phyloP scores from a whole-genome alignment of 2,329 filamentous ascomycete genomes.

The Ophiostoma fasciatum region DNA sequence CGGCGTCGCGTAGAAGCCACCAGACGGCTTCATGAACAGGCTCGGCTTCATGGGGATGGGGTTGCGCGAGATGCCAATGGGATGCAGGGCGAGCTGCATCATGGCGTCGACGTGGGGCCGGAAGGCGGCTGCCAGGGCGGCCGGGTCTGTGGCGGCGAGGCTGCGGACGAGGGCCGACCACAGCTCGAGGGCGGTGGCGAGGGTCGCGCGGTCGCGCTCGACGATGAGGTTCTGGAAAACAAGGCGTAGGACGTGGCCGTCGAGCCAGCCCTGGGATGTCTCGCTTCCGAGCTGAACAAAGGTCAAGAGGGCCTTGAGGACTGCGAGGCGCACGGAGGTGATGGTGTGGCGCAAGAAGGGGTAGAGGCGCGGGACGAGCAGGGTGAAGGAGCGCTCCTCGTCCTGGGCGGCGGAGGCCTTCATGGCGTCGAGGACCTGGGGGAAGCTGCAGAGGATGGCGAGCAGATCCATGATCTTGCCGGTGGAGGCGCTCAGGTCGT shows the following conservation, averaged over 20 bases:
- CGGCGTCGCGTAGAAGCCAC: constrained; percentile 55
- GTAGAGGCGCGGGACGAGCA: constrained; percentile 84
- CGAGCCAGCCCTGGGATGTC: constrained; percentile 78
- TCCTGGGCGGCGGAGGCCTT: constrained; percentile 73
- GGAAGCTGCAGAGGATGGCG: constrained; percentile 89
- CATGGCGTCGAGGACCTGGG: constrained; percentile 86
- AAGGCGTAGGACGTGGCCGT: constrained; percentile 72
- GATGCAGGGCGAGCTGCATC: constrained; percentile 72
- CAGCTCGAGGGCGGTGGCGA: constrained; percentile 71
- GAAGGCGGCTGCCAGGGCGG: constrained; percentile 58
- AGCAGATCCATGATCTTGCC: constrained; percentile 97
- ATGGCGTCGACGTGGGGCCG: constrained; percentile 63
- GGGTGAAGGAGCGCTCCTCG: constrained; percentile 76
- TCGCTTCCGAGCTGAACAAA: constrained; percentile 78
- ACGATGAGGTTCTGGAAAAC: constrained; percentile 93
- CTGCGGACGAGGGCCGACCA: constrained; percentile 67
- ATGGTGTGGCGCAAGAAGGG: constrained; percentile 96
- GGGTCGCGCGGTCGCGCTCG: constrained; percentile 71
- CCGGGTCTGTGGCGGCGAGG: constrained; percentile 43
- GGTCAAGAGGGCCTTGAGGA: constrained; percentile 81
- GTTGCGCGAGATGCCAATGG: constrained; percentile 80
- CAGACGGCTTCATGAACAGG: constrained; percentile 87
- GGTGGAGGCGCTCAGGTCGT: constrained; percentile 92
- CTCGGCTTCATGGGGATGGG: constrained; percentile 83
- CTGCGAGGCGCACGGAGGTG: constrained; percentile 83